Percentiles rank a stretch among this genome's conserved stretches.
phyloP scores from a whole-genome alignment of 305 asterid species.

The Fraxinus velutina region DNA sequence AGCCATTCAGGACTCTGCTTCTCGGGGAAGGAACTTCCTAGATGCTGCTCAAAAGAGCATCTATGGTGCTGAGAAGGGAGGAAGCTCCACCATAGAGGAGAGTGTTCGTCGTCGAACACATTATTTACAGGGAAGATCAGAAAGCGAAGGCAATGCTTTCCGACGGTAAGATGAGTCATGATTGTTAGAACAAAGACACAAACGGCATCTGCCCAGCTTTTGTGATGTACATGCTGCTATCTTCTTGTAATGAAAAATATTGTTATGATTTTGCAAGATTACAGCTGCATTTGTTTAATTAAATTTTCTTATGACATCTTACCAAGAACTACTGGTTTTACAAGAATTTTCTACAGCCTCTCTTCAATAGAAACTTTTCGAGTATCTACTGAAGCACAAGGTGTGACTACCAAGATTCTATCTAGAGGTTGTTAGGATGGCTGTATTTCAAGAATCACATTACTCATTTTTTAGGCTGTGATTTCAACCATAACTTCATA shows the following conservation, averaged over 20 bases:
- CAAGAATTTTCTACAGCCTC: neutral
- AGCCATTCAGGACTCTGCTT: constrained; percentile 37
- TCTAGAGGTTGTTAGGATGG: neutral
- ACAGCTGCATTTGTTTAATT: neutral
- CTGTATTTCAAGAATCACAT: neutral
- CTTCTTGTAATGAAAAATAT: neutral
- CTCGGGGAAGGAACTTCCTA: constrained; percentile 70
- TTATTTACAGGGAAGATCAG: constrained; percentile 67
- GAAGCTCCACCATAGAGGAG: constrained; percentile 90
- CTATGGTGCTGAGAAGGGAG: constrained; percentile 89
- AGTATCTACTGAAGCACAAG: too few relatives aligned
- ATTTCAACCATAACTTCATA: neutral
- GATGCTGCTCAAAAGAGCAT: constrained; percentile 73
- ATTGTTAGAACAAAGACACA: constrained; percentile 2
- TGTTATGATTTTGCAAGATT: neutral
- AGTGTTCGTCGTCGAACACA: constrained; percentile 85
- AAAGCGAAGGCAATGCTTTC: constrained; percentile 72
- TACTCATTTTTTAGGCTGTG: neutral
- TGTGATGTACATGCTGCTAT: neutral
- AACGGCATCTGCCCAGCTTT: neutral
- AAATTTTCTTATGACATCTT: neutral
- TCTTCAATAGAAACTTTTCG: neutral
- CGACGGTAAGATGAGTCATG: constrained; percentile 35
- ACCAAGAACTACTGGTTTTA: neutral
- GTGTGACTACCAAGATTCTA: neutral